Evolutionary conservation across 441 rosid species (phyloP).

Genomic region (Mallotus repandus): DNA sequence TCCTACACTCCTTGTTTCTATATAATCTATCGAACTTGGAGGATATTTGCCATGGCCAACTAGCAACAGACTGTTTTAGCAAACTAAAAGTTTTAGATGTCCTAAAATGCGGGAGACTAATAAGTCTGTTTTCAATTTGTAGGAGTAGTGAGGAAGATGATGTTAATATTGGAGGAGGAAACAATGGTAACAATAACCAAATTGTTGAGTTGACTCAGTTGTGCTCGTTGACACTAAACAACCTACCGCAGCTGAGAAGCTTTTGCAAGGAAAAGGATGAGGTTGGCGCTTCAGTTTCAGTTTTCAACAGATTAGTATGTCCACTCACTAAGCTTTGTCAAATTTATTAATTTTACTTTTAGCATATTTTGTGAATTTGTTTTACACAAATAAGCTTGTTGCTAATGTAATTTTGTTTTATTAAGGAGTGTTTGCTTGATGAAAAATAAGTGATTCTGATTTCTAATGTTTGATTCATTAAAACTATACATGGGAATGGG

Average conservation of each 20-base stretch:
- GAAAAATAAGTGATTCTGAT: no score
- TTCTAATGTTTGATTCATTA: no score
- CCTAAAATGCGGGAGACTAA: background rate
- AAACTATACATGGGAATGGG: no score
- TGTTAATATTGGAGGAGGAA: background rate
- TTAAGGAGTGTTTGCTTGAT: no score
- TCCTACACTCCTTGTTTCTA: constrained; percentile 5
- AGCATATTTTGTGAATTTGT: no score
- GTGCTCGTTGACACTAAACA: background rate
- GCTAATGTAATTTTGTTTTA: no score
- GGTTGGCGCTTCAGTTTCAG: background rate
- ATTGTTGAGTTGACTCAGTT: constrained; percentile 8
- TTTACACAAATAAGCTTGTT: no score
- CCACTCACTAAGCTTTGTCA: background rate
- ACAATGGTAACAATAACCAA: no score
- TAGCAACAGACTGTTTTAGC: background rate
- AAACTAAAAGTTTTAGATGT: constrained; percentile 10
- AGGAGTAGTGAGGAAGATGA: background rate
- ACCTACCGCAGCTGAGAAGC: background rate
- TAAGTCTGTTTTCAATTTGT: constrained; percentile 3
- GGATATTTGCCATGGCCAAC: background rate
- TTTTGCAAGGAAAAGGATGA: constrained; percentile 2
- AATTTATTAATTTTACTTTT: no score
- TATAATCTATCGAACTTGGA: background rate
- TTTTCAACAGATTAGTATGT: constrained; percentile 4